These are phyloP conservation scores for Dicorynia guianensis DNA, from an alignment of 306 rosid species.

Conservation along the genomic window DNA sequence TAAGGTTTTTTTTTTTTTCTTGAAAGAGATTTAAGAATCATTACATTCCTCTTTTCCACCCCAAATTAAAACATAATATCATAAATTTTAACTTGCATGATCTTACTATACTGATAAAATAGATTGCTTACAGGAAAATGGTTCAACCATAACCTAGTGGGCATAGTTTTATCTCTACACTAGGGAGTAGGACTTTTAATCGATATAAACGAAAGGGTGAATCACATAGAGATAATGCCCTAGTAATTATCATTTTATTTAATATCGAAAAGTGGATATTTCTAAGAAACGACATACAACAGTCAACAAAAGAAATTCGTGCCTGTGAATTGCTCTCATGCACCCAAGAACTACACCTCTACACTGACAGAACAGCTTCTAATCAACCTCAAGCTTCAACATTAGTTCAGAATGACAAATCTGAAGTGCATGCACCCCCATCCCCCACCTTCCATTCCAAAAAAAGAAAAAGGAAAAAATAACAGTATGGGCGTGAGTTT, in stretches of 20 bases:
- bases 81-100: not conserved
- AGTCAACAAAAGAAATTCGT: not conserved
- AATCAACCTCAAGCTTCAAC: slow-evolving; percentile 16
- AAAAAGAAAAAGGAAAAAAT: not conserved
- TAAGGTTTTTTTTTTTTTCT: not conserved
- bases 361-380: not conserved
- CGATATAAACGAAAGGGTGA: not conserved
- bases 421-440: not conserved
- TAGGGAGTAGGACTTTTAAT: not conserved
- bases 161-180: not conserved
- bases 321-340: not conserved
- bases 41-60: not conserved
- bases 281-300: not conserved
- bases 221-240: not conserved
- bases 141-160: slow-evolving; percentile 4
- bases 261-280: not conserved
- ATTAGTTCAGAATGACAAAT: slow-evolving; percentile 27
- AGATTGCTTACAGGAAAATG: not conserved
- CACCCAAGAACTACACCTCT: not conserved
- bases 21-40: not conserved
- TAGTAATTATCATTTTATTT: not conserved
- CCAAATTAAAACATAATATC: not conserved
- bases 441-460: not conserved
- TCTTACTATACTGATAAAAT: not conserved
- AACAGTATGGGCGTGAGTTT: not conserved